Percentiles rank a stretch among this genome's conserved stretches.
phyloP scores from a whole-genome alignment of 345 rosid genomes.

The Corchorus olitorius region DNA sequence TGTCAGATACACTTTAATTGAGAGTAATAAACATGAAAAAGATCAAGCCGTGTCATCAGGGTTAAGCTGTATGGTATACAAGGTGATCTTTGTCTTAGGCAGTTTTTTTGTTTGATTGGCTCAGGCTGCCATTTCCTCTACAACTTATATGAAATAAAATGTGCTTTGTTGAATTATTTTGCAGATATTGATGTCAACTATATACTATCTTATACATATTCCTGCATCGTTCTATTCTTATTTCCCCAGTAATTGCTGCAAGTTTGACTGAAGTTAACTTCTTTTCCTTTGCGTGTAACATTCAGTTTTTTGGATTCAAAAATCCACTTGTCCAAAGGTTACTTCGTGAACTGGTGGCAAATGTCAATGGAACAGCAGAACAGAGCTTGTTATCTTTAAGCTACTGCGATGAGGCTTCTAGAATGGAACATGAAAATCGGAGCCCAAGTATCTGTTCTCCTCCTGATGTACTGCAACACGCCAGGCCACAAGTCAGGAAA shows the following conservation, averaged over 20 bases:
- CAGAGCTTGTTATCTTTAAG: conserved; percentile 37
- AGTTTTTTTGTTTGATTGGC: not conserved
- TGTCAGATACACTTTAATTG: not conserved
- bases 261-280: conserved; percentile 8
- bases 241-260: conserved; percentile 1
- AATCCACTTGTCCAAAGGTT: conserved; percentile 77
- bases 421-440: conserved; percentile 29
- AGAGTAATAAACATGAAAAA: conserved; percentile 9
- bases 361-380: conserved; percentile 54
- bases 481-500: conserved; percentile 42
- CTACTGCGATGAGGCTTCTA: conserved; percentile 42
- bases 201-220: not conserved
- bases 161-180: not conserved
- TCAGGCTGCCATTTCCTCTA: not conserved
- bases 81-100: not conserved
- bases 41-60: not conserved
- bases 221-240: not conserved
- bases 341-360: conserved; percentile 78
- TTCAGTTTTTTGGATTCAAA: conserved; percentile 93
- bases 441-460: conserved; percentile 24
- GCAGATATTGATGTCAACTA: not conserved
- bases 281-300: conserved; percentile 18
- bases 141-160: not conserved
- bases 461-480: conserved; percentile 44
- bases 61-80: not conserved